These are phyloP conservation scores for Phytophthora hybrid DNA, from an alignment of 352 stramenopile genomes.

Conservation along the genomic window DNA sequence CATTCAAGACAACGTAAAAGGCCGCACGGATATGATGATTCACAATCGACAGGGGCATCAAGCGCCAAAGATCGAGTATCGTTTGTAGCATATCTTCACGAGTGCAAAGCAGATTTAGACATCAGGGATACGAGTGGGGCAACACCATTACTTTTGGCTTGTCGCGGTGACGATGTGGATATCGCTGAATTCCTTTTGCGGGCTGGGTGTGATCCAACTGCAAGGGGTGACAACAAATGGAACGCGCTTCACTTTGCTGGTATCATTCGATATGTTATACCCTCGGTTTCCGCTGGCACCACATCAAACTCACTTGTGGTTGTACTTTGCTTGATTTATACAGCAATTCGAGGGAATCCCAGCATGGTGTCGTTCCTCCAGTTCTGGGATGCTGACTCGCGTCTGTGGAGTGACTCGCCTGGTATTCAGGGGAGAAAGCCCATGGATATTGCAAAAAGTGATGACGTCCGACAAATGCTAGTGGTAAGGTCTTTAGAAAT, in stretches of 20 bases:
- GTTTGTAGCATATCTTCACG: conserved; percentile 41
- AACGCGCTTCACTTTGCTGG: conserved; percentile 60
- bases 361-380: conserved; percentile 48
- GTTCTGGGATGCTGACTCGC: conserved; percentile 57
- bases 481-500: conserved; percentile 27
- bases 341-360: conserved; percentile 40
- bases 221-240: conserved; percentile 44
- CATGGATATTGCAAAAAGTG: conserved; percentile 41
- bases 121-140: conserved; percentile 43
- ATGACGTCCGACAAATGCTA: conserved; percentile 37
- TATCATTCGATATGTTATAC: neutral
- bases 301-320: neutral
- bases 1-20: conserved; percentile 13
- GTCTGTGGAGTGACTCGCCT: conserved; percentile 36
- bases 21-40: neutral
- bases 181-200: conserved; percentile 43
- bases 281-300: neutral
- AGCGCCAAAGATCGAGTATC: conserved; percentile 14
- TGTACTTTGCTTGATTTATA: neutral
- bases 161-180: conserved; percentile 31
- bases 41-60: neutral
- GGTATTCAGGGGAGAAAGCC: conserved; percentile 55
- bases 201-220: conserved; percentile 37
- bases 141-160: conserved; percentile 58
- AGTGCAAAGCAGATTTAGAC: conserved; percentile 46